Base-by-base conservation (phyloP, 2,329 filamentous ascomycete genomes). In the Xylariaceae sp. region DNA sequence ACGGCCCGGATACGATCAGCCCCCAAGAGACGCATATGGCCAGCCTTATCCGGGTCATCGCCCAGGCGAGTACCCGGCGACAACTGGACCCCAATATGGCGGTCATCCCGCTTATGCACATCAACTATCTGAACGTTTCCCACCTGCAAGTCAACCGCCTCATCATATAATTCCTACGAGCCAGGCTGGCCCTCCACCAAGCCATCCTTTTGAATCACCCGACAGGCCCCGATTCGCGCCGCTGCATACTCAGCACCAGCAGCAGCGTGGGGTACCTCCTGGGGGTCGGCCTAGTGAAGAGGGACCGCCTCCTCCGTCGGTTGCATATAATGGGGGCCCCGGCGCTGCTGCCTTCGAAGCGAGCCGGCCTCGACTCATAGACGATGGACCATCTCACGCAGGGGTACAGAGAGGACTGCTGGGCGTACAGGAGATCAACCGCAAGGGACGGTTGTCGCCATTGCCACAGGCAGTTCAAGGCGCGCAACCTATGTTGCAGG, bases 391-490 rank as follows among this genome's bases (percentile, higher is more conserved):
- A 26, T 78, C 83, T 33, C 79, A 83, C 30, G 80, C 82, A 46
- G 74, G 73, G 7, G 81, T 82, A 41, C 85, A 79, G 55, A 80
- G 89, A 57, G 86, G 83, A 30, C 78, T 96, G 36, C 77, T 96
- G n/a, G 86, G 85, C 3, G 81, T 96, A 9, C 91, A 95, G 63
- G 87, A 90, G 52, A 86, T 87, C 55, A 92, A 91, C 66, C 85
- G 91, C 47, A 89, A 88, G 60, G 92, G 92, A 1, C 86, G 92
- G 42, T 81, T 91, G 32, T 97, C 93, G 7, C 93, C 93, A 1
- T 77, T 97, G 13, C 93, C 93, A 1, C 93, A 97, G 71, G 92
- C 93, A 18, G 92, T 97, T 1, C 92, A 97, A 68, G 93, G 93
- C 18, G 92, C 90, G 1, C 92, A 96, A 70, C 85, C 87, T 13